These are phyloP conservation scores for Boletus speciosus DNA, from an alignment of 768 basidiomycete genomes.

Conservation along the genomic window DNA sequence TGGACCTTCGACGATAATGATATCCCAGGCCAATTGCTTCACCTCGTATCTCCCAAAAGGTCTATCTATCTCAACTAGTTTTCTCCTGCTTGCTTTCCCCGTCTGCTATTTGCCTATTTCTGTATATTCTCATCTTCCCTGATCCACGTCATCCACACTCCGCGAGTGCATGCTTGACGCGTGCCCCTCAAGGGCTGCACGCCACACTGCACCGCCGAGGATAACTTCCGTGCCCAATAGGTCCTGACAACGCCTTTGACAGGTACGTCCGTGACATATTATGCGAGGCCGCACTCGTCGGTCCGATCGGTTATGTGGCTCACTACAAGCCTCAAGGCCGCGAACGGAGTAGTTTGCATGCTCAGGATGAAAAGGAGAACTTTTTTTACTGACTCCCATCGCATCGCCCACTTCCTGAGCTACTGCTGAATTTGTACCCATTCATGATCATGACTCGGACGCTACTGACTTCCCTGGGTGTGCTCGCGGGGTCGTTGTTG, in stretches of 20 bases:
- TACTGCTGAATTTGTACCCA: slow-evolving; percentile 1
- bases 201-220: slow-evolving; percentile 12
- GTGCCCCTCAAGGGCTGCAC: slow-evolving; percentile 8
- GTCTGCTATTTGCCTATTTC: slow-evolving; percentile 14
- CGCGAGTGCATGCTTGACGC: slow-evolving; percentile 21
- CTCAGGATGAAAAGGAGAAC: slow-evolving; percentile 8
- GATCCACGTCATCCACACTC: slow-evolving; percentile 10
- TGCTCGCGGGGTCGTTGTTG: slow-evolving; percentile 10
- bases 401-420: not conserved
- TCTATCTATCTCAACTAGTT: slow-evolving; percentile 15
- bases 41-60: slow-evolving; percentile 4
- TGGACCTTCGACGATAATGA: not conserved
- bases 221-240: slow-evolving; percentile 10
- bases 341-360: slow-evolving; percentile 1
- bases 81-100: slow-evolving; percentile 19
- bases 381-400: slow-evolving; percentile 3
- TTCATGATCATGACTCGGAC: not conserved
- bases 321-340: slow-evolving; percentile 10
- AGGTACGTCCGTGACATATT: not conserved
- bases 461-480: slow-evolving; percentile 4
- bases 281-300: not conserved
- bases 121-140: slow-evolving; percentile 14
- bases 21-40: slow-evolving; percentile 7
- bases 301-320: not conserved
- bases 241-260: not conserved